Evolutionary conservation across 1,284 basidiomycete genomes (phyloP), one percentile per base, ranked within the genome.

Genomic region (Ceratobasidium sp.): DNA sequence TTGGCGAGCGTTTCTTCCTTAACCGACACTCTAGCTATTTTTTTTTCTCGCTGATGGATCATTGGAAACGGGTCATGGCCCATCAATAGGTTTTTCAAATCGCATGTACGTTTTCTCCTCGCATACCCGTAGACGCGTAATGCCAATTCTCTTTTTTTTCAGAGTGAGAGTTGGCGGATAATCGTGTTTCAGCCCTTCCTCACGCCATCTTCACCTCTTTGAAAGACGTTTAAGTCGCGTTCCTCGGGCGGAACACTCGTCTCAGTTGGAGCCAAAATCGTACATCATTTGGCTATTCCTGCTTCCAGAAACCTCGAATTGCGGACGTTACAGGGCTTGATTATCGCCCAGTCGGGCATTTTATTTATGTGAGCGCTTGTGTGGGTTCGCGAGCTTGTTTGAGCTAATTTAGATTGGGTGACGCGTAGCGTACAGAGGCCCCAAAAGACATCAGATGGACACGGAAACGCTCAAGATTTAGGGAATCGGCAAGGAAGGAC

Each of bases 401-500:
- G 51, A 33, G 57, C 17, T 19, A 6, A n/a, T n/a, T n/a, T n/a
- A n/a, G n/a, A 44, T 27, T 67, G 17, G 14, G 9, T 19, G 60
- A 75, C 54, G 41, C 48, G 69, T 78, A 93, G 92, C 45, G 76
- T 90, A 45, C 89, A 92, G 82, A 91, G 86, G 80, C 86, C 91
- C 29, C 87, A 65, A 80, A 82, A 6, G 93, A 95, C 79, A 85
- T 92, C 66, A 84, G 84, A 22, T 93, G 92, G 80, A 90, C 0
- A 89, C 92, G 0, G 91, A 95, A 77, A 88, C 92, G 0, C 83
- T 98, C 74, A 88, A 91, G 63, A 81, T 85, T 27, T 98, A 95
- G 92, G 95, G 94, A 3, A 83, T 87, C 47, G 90, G 92, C 24
- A 95, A 98, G 83, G 96, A 96, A 5, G 93, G 96, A 53, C 96